Conservation (phyloP, 129 eudicot species). For the Pittosporum tobira region DNA sequence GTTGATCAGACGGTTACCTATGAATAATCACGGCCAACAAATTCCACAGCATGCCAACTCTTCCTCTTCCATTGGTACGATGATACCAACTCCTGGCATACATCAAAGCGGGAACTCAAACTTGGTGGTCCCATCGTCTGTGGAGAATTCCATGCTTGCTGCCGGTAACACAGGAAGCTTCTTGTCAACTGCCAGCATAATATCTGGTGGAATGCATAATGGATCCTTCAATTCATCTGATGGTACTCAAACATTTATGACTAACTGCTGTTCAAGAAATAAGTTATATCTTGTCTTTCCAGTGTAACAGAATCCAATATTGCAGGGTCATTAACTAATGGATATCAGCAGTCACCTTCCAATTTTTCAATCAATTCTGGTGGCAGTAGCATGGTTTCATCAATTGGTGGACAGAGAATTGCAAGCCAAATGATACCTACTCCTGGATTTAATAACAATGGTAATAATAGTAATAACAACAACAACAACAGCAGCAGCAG, state of each 20-base stretch:
- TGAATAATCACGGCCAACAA: constrained; percentile 43
- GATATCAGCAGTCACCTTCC: constrained; percentile 59
- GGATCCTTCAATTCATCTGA: constrained; percentile 49
- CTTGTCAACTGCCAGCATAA: constrained; percentile 33
- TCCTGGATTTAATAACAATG: constrained; percentile 54
- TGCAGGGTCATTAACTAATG: constrained; percentile 48
- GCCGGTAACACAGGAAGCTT: constrained; percentile 44
- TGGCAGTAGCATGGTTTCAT: constrained; percentile 41
- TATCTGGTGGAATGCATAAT: constrained; percentile 35
- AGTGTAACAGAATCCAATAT: constrained; percentile 4
- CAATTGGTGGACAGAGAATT: constrained; percentile 60
- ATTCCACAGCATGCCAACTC: constrained; percentile 45
- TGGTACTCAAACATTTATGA: constrained; percentile 28
- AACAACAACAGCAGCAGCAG: constrained; percentile 16
- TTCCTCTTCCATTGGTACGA: constrained; percentile 54
- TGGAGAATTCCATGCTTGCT: constrained; percentile 39
- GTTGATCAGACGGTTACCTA: constrained; percentile 36
- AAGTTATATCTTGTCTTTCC: constrained; percentile 6
- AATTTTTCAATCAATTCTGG: constrained; percentile 35
- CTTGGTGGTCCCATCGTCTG: constrained; percentile 38
- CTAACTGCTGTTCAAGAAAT: constrained; percentile 9
- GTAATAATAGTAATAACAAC: constrained; percentile 24
- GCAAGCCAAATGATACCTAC: constrained; percentile 96
- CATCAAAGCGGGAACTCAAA: constrained; percentile 59
- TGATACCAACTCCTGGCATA: constrained; percentile 96